Conservation (phyloP, 768 basidiomycete species). For the Kockovaella imperatae region DNA sequence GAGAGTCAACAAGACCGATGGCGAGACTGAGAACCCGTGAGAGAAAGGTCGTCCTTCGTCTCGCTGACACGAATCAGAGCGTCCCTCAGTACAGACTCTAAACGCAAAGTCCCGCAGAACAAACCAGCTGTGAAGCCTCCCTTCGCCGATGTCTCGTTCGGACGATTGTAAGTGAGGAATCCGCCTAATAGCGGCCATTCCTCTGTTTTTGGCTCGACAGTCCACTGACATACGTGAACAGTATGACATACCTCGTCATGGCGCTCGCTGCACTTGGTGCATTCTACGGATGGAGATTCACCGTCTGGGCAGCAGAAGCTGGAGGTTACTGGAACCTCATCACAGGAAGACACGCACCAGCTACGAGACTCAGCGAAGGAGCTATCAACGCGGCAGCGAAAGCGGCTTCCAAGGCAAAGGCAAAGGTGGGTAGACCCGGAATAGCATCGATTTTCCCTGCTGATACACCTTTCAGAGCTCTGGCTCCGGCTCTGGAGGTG, state of each 20-base stretch:
- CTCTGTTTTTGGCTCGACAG: neutral
- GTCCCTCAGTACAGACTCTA: slow-evolving; percentile 33
- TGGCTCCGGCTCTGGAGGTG: neutral
- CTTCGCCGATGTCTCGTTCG: slow-evolving; percentile 38
- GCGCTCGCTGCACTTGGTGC: slow-evolving; percentile 24
- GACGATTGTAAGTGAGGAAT: slow-evolving; percentile 37
- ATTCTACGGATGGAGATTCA: slow-evolving; percentile 42
- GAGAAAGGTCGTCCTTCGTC: slow-evolving; percentile 6
- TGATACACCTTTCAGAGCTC: neutral
- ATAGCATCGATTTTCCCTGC: neutral
- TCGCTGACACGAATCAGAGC: slow-evolving; percentile 15
- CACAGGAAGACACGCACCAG: slow-evolving; percentile 25
- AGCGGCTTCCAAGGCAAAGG: neutral
- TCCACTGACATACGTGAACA: slow-evolving; percentile 3
- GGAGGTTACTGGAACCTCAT: slow-evolving; percentile 44
- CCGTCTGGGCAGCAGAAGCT: slow-evolving; percentile 37
- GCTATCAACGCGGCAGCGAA: slow-evolving; percentile 6
- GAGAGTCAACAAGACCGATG: slow-evolving; percentile 11
- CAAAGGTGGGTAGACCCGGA: neutral
- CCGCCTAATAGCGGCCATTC: neutral
- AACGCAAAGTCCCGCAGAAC: slow-evolving; percentile 24
- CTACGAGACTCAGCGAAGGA: slow-evolving; percentile 9
- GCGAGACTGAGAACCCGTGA: slow-evolving; percentile 23
- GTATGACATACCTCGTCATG: slow-evolving; percentile 41
- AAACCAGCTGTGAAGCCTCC: slow-evolving; percentile 41